phyloP scores from a whole-genome alignment of 1,139 yeast genomes.

The Blastobotrys illinoisensis region DNA sequence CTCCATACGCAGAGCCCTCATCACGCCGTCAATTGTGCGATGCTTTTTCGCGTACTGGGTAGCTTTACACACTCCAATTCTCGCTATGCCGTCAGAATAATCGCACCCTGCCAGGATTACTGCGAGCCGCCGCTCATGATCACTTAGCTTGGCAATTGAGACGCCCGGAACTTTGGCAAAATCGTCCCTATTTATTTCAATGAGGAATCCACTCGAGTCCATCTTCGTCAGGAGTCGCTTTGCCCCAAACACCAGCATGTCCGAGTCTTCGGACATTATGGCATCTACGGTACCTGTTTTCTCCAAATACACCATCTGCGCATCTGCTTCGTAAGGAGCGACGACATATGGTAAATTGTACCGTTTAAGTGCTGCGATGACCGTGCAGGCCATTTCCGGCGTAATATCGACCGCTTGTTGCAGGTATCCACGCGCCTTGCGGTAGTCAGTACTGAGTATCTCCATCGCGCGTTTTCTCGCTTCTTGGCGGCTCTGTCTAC shows the following conservation, averaged over 20 bases:
- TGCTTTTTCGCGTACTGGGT: constrained; percentile 52
- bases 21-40: constrained; percentile 47
- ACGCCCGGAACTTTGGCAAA: constrained; percentile 36
- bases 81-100: constrained; percentile 80
- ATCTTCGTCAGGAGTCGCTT: constrained; percentile 69
- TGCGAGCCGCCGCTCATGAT: constrained; percentile 60
- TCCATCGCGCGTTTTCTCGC: constrained; percentile 49
- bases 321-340: constrained; percentile 98
- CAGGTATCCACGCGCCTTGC: constrained; percentile 29
- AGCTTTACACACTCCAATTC: constrained; percentile 78
- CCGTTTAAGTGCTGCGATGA: constrained; percentile 64
- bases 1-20: constrained; percentile 55
- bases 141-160: constrained; percentile 42
- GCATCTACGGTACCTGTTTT: constrained; percentile 72
- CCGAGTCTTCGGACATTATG: constrained; percentile 91
- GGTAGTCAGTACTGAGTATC: constrained; percentile 11
- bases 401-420: constrained; percentile 84
- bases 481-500: constrained; percentile 34
- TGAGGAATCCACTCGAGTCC: constrained; percentile 63
- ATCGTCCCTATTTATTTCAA: constrained; percentile 50
- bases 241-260: constrained; percentile 85
- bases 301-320: constrained; percentile 91
- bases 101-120: constrained; percentile 96
- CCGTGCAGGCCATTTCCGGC: constrained; percentile 83
- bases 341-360: constrained; percentile 66